Conservation (phyloP, 768 basidiomycete genomes). For the Crassisporium funariophilum region DNA sequence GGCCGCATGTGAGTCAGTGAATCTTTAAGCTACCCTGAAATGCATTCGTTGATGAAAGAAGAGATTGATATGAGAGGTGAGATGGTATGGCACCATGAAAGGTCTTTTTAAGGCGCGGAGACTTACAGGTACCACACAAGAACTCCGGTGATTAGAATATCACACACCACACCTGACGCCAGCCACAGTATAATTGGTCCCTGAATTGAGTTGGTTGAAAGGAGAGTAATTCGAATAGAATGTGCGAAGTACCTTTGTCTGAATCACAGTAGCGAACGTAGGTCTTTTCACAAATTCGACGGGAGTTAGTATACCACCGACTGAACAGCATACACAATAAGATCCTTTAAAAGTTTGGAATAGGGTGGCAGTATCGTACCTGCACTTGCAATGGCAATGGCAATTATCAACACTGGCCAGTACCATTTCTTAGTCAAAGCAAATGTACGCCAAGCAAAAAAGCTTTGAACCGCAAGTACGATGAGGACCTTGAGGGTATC, state of each 20-base stretch:
- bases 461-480: conserved; percentile 43
- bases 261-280: too few species aligned
- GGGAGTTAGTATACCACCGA: too few species aligned
- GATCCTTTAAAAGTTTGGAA: too few species aligned
- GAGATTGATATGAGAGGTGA: too few species aligned
- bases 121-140: conserved; percentile 45
- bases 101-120: too few species aligned
- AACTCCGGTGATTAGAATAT: conserved; percentile 42
- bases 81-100: too few species aligned
- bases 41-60: background rate
- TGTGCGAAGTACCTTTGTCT: too few species aligned
- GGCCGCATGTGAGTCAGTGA: background rate
- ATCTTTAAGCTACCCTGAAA: conserved; percentile 2
- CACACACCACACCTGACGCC: conserved; percentile 37
- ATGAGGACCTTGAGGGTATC: conserved; percentile 42
- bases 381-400: conserved; percentile 15
- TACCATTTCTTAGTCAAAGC: conserved; percentile 25
- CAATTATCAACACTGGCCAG: conserved; percentile 16
- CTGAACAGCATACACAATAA: too few species aligned
- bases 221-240: too few species aligned
- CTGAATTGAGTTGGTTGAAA: conserved; percentile 19
- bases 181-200: conserved; percentile 43
- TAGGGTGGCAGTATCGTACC: conserved; percentile 22
- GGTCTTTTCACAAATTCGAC: too few species aligned
- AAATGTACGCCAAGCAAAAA: conserved; percentile 41